phyloP scores from a whole-genome alignment of 176 grass and related monocot genomes.

The Lolium perenne region DNA sequence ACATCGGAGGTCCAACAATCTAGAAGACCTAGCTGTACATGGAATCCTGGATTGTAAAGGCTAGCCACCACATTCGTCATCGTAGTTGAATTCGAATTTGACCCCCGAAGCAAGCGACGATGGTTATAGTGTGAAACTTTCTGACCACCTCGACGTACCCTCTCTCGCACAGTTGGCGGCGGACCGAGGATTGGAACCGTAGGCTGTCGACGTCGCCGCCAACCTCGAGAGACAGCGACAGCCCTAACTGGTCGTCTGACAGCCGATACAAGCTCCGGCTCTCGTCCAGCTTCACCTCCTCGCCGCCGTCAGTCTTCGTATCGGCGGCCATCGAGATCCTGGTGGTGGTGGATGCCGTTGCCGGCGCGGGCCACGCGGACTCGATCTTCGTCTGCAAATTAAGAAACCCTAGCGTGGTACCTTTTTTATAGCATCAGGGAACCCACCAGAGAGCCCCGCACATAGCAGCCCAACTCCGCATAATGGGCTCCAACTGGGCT shows the following conservation, averaged over 20 bases:
- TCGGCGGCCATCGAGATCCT: neutral
- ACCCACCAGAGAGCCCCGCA: no score
- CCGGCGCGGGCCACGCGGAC: no score
- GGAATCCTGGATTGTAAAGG: no score
- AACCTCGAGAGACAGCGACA: neutral
- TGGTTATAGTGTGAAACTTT: neutral
- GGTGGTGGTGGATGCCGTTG: neutral
- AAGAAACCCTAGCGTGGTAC: neutral
- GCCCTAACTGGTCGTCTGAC: neutral
- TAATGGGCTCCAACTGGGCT: no score
- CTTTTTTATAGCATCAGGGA: no score
- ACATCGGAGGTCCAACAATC: no score
- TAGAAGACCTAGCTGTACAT: no score
- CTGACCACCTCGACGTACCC: neutral
- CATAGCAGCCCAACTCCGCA: no score
- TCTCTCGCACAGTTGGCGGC: neutral
- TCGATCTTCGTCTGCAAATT: neutral
- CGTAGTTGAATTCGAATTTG: no score
- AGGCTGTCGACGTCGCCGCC: neutral
- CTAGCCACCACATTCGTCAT: no score
- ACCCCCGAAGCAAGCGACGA: no score
- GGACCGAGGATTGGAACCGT: neutral
- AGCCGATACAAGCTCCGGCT: neutral
- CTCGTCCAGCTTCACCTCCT: neutral
- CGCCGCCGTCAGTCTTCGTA: no score